A percentile compares a stretch with the other conserved stretches of the same genome.
Evolutionary conservation across 805 yeast species (phyloP).

Genomic region (Candida berthetii): DNA sequence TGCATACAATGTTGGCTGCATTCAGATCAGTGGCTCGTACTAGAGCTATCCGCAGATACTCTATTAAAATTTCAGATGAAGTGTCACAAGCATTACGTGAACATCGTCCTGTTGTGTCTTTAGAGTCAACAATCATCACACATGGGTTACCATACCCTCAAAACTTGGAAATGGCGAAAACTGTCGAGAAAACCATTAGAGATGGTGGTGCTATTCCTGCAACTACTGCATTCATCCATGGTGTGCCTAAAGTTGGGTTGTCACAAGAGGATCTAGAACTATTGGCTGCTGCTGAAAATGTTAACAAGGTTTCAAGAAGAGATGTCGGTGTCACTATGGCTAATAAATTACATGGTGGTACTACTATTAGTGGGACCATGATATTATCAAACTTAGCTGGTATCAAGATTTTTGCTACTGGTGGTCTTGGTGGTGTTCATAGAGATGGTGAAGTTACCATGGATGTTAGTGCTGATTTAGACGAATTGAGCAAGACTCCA

Average conservation of each 20-base stretch:
- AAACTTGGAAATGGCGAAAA: conserved; percentile 64
- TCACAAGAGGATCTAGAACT: conserved; percentile 36
- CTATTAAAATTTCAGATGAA: conserved; percentile 34
- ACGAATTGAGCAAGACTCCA: conserved; percentile 76
- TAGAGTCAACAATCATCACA: conserved; percentile 83
- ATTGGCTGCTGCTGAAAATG: conserved; percentile 30
- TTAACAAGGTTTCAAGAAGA: conserved; percentile 68
- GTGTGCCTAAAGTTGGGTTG: conserved; percentile 69
- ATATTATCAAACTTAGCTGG: conserved; percentile 71
- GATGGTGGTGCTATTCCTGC: conserved; percentile 73
- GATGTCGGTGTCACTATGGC: conserved; percentile 74
- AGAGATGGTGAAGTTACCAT: conserved; percentile 66
- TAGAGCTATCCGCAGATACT: not conserved
- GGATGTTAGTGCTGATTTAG: conserved; percentile 85
- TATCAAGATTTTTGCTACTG: conserved; percentile 83
- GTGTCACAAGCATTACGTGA: conserved; percentile 54
- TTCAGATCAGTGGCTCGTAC: not conserved
- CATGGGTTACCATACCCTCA: conserved; percentile 86
- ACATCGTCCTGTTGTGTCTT: conserved; percentile 66
- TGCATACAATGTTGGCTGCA: not conserved
- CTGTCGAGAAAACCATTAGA: conserved; percentile 60
- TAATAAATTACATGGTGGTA: conserved; percentile 65
- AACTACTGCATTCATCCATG: conserved; percentile 72
- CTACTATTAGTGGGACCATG: conserved; percentile 89
- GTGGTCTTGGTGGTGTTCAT: conserved; percentile 92